phyloP scores from a whole-genome alignment of 805 yeast genomes.

The Yamadazyma laniorum region DNA sequence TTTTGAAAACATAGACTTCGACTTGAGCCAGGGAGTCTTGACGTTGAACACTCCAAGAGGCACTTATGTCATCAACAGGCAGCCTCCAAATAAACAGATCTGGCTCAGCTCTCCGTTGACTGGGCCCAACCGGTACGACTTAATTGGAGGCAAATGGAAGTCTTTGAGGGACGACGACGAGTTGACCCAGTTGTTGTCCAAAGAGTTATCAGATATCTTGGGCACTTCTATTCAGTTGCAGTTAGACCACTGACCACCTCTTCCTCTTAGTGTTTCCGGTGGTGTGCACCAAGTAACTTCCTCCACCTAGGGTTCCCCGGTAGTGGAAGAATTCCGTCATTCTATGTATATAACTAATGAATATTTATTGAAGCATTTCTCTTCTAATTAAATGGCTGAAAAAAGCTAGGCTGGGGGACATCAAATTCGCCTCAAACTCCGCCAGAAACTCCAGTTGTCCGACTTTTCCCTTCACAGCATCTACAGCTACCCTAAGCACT shows the following conservation, averaged over 20 bases:
- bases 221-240: constrained; percentile 20
- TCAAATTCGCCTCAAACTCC: no score
- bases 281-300: no score
- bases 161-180: constrained; percentile 61
- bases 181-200: constrained; percentile 33
- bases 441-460: no score
- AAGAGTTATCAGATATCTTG: constrained; percentile 32
- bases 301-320: no score
- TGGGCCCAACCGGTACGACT: constrained; percentile 82
- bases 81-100: constrained; percentile 95
- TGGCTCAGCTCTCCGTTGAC: constrained; percentile 94
- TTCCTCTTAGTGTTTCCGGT: no score
- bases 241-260: constrained; percentile 9
- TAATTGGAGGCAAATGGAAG: constrained; percentile 71
- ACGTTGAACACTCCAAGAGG: constrained; percentile 69
- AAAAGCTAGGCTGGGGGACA: no score
- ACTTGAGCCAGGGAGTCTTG: constrained; percentile 84
- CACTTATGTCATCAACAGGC: constrained; percentile 89
- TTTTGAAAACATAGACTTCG: constrained; percentile 65
- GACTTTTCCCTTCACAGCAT: no score
- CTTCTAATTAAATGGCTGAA: no score
- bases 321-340: no score
- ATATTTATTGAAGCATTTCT: background rate
- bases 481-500: no score
- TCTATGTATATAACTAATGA: background rate